These are phyloP conservation scores for Aspergillus campestris DNA, from an alignment of 495 filamentous ascomycete genomes.

Conservation along the genomic window DNA sequence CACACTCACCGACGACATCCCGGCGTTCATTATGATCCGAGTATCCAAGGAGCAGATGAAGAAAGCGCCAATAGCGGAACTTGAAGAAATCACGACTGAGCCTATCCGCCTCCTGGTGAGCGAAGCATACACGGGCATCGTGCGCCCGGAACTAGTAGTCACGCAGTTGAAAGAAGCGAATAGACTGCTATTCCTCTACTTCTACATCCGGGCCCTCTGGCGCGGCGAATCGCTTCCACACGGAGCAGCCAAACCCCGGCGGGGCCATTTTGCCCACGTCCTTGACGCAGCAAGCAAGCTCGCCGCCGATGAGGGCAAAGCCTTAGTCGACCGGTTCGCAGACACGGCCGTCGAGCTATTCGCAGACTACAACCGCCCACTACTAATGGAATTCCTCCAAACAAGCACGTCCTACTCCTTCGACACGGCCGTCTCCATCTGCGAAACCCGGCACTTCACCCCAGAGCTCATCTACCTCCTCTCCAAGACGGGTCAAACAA, in stretches of 20 bases:
- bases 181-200: conserved; percentile 68
- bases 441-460: conserved; percentile 68
- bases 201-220: conserved; percentile 87
- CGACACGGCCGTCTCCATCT: conserved; percentile 65
- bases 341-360: conserved; percentile 82
- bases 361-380: conserved; percentile 65
- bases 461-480: conserved; percentile 89
- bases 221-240: conserved; percentile 50
- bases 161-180: conserved; percentile 53
- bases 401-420: conserved; percentile 75
- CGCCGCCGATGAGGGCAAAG: conserved; percentile 53
- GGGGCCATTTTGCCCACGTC: conserved; percentile 30
- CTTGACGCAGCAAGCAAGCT: conserved; percentile 37
- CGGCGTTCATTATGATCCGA: conserved; percentile 77
- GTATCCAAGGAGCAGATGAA: conserved; percentile 65
- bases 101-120: conserved; percentile 80
- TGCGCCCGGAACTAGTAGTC: conserved; percentile 70
- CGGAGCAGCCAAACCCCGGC: conserved; percentile 26
- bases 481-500: conserved; percentile 88
- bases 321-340: conserved; percentile 75
- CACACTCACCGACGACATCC: conserved; percentile 78
- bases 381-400: conserved; percentile 83
- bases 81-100: conserved; percentile 70
- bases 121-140: conserved; percentile 80
- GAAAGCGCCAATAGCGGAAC: conserved; percentile 56